Conservation (phyloP, 768 basidiomycete genomes). For the Pulveroboletus sp. region DNA sequence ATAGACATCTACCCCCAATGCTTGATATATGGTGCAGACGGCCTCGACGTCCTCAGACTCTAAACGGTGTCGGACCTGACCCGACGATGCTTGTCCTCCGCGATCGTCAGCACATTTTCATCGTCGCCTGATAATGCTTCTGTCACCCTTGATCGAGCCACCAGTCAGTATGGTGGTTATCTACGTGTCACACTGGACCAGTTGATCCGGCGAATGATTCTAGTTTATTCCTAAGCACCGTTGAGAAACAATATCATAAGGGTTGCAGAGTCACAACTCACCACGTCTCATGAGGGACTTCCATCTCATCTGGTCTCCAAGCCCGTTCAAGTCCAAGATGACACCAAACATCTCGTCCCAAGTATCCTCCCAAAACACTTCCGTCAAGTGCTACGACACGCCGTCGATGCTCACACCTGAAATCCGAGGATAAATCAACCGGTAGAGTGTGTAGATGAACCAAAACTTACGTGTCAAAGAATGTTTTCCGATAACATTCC, state of each 20-base stretch:
- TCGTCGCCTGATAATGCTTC: constrained; percentile 15
- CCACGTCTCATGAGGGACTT: constrained; percentile 87
- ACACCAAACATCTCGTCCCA: constrained; percentile 85
- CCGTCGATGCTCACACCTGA: constrained; percentile 74
- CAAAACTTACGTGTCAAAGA: constrained; percentile 61
- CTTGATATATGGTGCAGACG: constrained; percentile 80
- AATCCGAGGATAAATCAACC: neutral
- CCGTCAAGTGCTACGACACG: constrained; percentile 60
- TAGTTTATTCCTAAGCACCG: constrained; percentile 63
- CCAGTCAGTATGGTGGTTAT: constrained; percentile 35
- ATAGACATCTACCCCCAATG: constrained; percentile 89
- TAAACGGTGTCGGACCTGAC: constrained; percentile 82
- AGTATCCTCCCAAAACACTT: constrained; percentile 59
- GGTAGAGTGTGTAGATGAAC: neutral
- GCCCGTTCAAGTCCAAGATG: constrained; percentile 42
- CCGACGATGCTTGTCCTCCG: constrained; percentile 85
- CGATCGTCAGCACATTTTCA: constrained; percentile 52
- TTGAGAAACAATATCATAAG: neutral
- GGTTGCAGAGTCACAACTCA: constrained; percentile 36
- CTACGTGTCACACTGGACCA: constrained; percentile 32
- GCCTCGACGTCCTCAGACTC: constrained; percentile 89
- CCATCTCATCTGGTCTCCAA: constrained; percentile 90
- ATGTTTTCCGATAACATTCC: constrained; percentile 67
- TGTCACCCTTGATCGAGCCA: constrained; percentile 12
- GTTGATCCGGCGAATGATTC: constrained; percentile 54